Base-by-base conservation (phyloP, 1,284 basidiomycete species). In the Ganoderma meredithae region DNA sequence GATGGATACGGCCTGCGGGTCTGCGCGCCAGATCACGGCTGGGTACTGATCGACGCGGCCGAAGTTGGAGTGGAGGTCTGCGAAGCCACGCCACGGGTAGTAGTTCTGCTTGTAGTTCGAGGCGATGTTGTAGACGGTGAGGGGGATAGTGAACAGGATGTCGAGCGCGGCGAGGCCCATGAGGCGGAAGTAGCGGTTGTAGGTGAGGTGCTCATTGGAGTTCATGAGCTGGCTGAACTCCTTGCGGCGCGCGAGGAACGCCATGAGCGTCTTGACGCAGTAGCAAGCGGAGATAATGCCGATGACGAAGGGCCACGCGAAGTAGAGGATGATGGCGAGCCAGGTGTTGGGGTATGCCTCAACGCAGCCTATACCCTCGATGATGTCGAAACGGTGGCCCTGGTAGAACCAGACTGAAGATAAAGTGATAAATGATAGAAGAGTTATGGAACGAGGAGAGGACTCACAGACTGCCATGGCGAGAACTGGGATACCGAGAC, bases 121-220 rank as follows among this genome's bases (percentile, higher is more conserved):
- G 33, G 69, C 72, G 40, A 83, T 65, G 36, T 73, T 67, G 66
- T 74, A 83, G 31, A 76, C 73, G 8, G 71, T 69, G 43, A 82
- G 69, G 0, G 83, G 83, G 9, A 82, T 72, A 0, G 79, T 83
- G 69, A 77, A 76, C 47, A 80, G 44, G 53, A 84, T 75, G 41
- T 85, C 84, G 41, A 81, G 75, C 17, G 74, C 70, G 0, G 87
- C 83, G 39, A 89, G 76, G 0, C 79, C 80, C 77, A 88, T 83
- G 31, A 89, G 82, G 4, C 88, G 86, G 63, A 87, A 74, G 75
- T 87, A 89, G 22, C 83, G 83, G 67, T 81, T 80, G 62, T 81
- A 79, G 47, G 82, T 79, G 27, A 82, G 76, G 53, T 76, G 69
- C 62, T 65, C 72, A 68, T 76, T 75, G 59, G 68, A 67, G 5